Conservation (phyloP, 1,284 basidiomycete species). For the Sanghuangporus sanghuang region DNA sequence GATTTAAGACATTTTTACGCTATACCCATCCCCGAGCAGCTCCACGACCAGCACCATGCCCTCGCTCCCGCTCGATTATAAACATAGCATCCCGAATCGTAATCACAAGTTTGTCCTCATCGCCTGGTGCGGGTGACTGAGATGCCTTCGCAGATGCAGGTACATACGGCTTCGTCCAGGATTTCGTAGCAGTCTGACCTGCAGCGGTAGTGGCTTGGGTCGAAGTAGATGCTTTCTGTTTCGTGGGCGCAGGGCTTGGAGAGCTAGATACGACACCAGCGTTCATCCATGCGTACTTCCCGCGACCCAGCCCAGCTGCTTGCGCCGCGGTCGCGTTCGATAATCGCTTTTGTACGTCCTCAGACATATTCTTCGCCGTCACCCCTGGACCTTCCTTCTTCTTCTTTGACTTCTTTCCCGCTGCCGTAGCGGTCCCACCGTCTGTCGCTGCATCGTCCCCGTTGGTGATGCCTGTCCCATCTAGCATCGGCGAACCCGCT, state of each 20-base stretch:
- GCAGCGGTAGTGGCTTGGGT: slow-evolving; percentile 26
- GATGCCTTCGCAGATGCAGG: slow-evolving; percentile 31
- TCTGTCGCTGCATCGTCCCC: slow-evolving; percentile 30
- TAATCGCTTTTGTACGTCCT: slow-evolving; percentile 85
- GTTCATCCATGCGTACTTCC: slow-evolving; percentile 84
- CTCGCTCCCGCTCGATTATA: slow-evolving; percentile 69
- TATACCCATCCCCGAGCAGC: slow-evolving; percentile 59
- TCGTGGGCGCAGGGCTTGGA: slow-evolving; percentile 35
- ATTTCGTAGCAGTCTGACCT: slow-evolving; percentile 26
- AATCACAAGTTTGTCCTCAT: slow-evolving; percentile 53
- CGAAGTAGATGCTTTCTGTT: slow-evolving; percentile 32
- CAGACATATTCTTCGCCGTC: slow-evolving; percentile 80
- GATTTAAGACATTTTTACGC: neutral
- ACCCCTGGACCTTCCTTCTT: slow-evolving; percentile 81
- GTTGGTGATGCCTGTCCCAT: slow-evolving; percentile 27
- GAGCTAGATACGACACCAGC: slow-evolving; percentile 39
- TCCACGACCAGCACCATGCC: slow-evolving; percentile 72
- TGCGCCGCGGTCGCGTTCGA: slow-evolving; percentile 84
- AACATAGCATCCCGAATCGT: slow-evolving; percentile 77
- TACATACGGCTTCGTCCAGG: slow-evolving; percentile 69
- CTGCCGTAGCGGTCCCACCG: slow-evolving; percentile 30
- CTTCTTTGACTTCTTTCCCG: slow-evolving; percentile 68
- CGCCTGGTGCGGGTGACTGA: slow-evolving; percentile 25
- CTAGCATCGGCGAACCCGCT: slow-evolving; percentile 22
- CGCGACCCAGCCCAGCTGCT: slow-evolving; percentile 68